Evolutionary conservation across 352 stramenopile species (phyloP).

Genomic region (Lagenidium giganteum): DNA sequence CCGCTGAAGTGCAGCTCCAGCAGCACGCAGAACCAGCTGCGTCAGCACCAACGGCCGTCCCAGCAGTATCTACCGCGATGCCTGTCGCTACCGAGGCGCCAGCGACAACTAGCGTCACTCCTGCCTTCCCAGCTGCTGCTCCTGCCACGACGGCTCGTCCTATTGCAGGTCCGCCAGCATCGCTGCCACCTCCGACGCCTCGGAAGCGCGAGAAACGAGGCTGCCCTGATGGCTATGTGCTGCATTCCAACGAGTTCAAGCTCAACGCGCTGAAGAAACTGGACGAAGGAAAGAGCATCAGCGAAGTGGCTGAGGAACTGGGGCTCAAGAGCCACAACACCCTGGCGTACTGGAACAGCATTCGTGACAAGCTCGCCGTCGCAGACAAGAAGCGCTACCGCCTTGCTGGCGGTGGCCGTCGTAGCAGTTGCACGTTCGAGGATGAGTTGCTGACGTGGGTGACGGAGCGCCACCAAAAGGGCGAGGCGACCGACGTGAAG

Average conservation of each 20-base stretch:
- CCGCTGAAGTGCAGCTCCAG: too few species aligned
- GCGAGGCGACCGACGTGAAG: slow-evolving; percentile 61
- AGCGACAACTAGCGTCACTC: too few species aligned
- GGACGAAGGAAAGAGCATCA: slow-evolving; percentile 59
- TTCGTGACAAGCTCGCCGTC: slow-evolving; percentile 65
- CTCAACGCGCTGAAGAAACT: slow-evolving; percentile 61
- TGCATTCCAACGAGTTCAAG: slow-evolving; percentile 81
- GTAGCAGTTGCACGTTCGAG: slow-evolving; percentile 70
- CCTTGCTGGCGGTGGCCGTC: slow-evolving; percentile 51
- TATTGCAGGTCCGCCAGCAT: too few species aligned
- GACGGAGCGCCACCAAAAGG: slow-evolving; percentile 55
- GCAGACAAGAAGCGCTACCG: slow-evolving; percentile 74
- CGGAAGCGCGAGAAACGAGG: slow-evolving; percentile 38
- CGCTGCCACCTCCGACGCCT: too few species aligned
- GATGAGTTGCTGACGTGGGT: slow-evolving; percentile 73
- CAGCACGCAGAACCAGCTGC: too few species aligned
- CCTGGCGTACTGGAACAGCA: slow-evolving; percentile 72
- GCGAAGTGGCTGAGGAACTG: slow-evolving; percentile 55
- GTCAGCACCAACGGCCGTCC: too few species aligned
- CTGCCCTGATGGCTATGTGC: slow-evolving; percentile 48
- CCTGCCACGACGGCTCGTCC: too few species aligned
- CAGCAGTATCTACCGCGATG: too few species aligned
- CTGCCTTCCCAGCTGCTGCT: too few species aligned
- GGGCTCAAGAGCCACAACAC: slow-evolving; percentile 67
- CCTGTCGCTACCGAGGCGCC: too few species aligned